Base-by-base conservation (phyloP, 768 basidiomycete genomes). In the Leccinum truebloodii region DNA sequence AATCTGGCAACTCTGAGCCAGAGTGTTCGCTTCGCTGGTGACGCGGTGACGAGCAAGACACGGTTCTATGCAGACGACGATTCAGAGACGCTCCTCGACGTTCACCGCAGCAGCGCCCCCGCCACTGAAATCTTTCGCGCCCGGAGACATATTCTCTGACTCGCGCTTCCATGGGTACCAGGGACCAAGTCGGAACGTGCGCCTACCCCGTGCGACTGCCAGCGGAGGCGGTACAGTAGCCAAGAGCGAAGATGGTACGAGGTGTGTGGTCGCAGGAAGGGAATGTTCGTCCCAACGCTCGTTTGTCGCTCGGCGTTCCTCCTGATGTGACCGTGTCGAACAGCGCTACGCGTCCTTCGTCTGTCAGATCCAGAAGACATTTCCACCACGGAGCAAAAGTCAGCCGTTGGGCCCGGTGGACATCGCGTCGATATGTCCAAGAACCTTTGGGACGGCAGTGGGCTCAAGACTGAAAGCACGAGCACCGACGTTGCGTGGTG, bases 401-500 rank as follows among this genome's bases (percentile, higher is more conserved):
- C 75, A 6, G 75, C 76, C 6, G 72, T 81, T 12, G 89, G 88
- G 14, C 75, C 75, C 34, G 87, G 87, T 4, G 88, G 88, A 0
- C 80, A 83, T 70, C 80, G 85, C 39, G 81, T 90, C n/a, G 90
- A 92, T 58, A 80, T 81, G 8, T 87, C 88, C 13, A 82, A 86
- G 52, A 92, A 92, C 68, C 76, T 90, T 52, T 93, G 91, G 91
- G 87, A 86, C 9, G 84, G 85, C 0, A 90, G 85, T 57, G 89
- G 88, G 0, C 75, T 93, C 58, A 92, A 92, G 74, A 84, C 89
- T 20, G 90, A 92, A 57, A 87, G 88, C 67, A 82, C 87, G 0
- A 86, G 83, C 65, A 93, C 90, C 0, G 90, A 90, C 67, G 86
- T 92, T 20, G 87, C 84, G n/a, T 93, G 91, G 91, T 87, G 86